phyloP scores from a whole-genome alignment of 805 yeast genomes.

The Candida dajiaensis region DNA sequence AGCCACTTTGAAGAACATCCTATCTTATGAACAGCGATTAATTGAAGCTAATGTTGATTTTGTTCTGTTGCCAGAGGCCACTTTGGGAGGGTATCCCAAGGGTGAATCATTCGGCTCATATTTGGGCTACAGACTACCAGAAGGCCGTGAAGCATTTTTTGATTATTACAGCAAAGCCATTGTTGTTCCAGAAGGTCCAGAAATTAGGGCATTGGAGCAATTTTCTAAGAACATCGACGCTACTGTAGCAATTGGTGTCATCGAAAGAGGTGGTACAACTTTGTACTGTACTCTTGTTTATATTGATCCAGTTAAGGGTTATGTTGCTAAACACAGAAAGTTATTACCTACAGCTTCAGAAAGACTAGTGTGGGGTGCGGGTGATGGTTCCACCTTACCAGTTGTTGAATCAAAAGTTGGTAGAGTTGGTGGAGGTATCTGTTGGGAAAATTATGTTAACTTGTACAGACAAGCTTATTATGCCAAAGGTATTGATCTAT shows the following conservation, averaged over 20 bases:
- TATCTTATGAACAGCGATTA: conserved; percentile 33
- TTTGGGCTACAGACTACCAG: conserved; percentile 35
- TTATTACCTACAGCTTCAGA: conserved; percentile 40
- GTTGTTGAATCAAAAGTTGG: conserved; percentile 32
- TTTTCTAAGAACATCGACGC: conserved; percentile 31
- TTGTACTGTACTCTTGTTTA: conserved; percentile 36
- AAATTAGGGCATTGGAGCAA: conserved; percentile 28
- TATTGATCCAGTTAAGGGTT: conserved; percentile 33
- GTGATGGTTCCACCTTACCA: conserved; percentile 40
- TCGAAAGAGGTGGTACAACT: conserved; percentile 34
- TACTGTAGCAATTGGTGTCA: conserved; percentile 33
- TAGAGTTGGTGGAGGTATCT: conserved; percentile 39
- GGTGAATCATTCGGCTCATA: conserved; percentile 38
- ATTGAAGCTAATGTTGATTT: conserved; percentile 27
- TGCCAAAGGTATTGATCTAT: conserved; percentile 36
- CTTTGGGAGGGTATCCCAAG: conserved; percentile 42
- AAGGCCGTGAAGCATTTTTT: conserved; percentile 36
- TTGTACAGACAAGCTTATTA: conserved; percentile 35
- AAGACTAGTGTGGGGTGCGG: conserved; percentile 40
- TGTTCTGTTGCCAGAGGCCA: conserved; percentile 41
- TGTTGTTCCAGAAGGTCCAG: conserved; percentile 29
- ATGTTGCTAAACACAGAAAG: conserved; percentile 38
- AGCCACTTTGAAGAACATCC: conserved; percentile 31
- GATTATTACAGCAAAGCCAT: conserved; percentile 31
- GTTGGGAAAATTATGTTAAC: conserved; percentile 44